phyloP scores from a whole-genome alignment of 306 rosid genomes.

The Fragaria vesca region DNA sequence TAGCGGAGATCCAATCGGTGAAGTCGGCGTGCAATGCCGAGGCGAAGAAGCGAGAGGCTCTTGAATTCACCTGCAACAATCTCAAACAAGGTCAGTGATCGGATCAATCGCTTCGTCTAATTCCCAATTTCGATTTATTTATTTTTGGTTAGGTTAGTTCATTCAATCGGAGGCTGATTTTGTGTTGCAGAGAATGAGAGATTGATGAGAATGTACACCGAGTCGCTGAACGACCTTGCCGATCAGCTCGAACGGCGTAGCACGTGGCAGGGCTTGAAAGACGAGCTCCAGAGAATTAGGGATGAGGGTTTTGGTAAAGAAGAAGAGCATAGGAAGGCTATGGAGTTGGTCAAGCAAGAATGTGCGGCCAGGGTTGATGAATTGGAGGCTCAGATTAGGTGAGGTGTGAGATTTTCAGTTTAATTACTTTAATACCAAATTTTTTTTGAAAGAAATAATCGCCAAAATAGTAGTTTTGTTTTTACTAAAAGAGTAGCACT shows the following conservation, averaged over 20 bases:
- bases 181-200: conserved; percentile 56
- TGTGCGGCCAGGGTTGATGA: conserved; percentile 39
- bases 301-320: conserved; percentile 37
- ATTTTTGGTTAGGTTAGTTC: background rate
- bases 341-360: conserved; percentile 53
- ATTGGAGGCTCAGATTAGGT: conserved; percentile 58
- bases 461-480: background rate
- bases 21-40: conserved; percentile 44
- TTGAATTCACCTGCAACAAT: conserved; percentile 43
- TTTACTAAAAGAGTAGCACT: background rate
- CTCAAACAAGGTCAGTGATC: conserved; percentile 44
- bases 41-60: conserved; percentile 53
- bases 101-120: background rate
- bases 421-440: background rate
- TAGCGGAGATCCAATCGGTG: conserved; percentile 46
- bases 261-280: conserved; percentile 48
- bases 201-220: conserved; percentile 46
- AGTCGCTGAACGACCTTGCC: conserved; percentile 48
- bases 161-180: background rate
- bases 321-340: conserved; percentile 42
- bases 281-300: conserved; percentile 45
- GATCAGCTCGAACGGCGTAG: conserved; percentile 67
- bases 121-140: too few species aligned
- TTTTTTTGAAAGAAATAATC: background rate
- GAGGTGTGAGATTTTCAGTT: conserved; percentile 23